Conservation (phyloP, 306 rosid genomes). For the Boehmeria nivea region DNA sequence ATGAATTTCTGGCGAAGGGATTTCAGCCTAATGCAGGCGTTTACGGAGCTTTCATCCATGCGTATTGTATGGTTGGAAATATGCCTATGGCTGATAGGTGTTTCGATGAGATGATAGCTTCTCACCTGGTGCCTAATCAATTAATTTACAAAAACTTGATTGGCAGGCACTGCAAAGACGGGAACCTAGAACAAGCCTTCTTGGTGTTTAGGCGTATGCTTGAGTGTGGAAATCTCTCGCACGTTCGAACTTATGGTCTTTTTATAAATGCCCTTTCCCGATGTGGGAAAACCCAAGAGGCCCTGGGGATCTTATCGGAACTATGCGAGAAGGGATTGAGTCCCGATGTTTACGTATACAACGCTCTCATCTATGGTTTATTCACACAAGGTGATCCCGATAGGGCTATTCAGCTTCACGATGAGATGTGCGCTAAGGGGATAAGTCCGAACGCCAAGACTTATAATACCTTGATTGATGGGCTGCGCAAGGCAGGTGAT, state of each 20-base stretch:
- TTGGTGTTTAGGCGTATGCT: conserved; percentile 36
- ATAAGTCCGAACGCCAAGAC: conserved; percentile 19
- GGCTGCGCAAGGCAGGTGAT: too few relatives aligned
- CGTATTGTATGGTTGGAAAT: conserved; percentile 25
- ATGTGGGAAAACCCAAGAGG: conserved; percentile 42
- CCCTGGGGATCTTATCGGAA: conserved; percentile 34
- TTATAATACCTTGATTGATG: too few relatives aligned
- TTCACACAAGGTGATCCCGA: conserved; percentile 35
- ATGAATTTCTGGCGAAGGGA: conserved; percentile 34
- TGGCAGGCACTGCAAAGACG: conserved; percentile 33
- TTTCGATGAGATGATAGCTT: conserved; percentile 36
- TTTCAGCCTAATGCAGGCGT: conserved; percentile 39
- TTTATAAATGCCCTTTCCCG: conserved; percentile 32
- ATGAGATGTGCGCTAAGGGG: conserved; percentile 35
- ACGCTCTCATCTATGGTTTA: conserved; percentile 36
- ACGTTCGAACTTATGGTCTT: conserved; percentile 25
- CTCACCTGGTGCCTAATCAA: conserved; percentile 28
- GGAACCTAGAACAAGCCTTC: conserved; percentile 30
- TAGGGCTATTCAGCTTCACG: conserved; percentile 29
- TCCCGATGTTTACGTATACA: conserved; percentile 34
- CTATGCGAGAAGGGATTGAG: conserved; percentile 29
- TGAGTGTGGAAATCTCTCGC: conserved; percentile 1
- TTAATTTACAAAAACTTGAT: conserved; percentile 28
- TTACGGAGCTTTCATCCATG: conserved; percentile 38
- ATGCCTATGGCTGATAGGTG: conserved; percentile 31